A percentile compares a stretch with the other conserved stretches of the same genome.
Conservation (phyloP, 148 eudicot species). For the Polygonum aviculare region DNA sequence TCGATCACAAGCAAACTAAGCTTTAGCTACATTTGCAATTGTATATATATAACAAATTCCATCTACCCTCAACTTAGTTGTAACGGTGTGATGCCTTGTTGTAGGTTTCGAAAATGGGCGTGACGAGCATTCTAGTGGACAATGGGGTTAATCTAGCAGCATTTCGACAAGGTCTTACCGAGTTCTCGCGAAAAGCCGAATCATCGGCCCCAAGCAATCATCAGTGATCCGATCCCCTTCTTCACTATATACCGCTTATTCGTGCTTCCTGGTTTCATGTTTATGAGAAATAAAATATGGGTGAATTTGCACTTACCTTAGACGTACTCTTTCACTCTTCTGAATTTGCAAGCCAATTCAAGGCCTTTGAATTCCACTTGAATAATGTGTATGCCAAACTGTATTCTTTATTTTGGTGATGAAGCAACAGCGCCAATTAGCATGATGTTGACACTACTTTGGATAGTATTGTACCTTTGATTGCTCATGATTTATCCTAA, state of each 20-base stretch:
- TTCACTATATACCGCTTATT: background rate
- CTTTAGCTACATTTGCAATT: background rate
- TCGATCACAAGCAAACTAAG: background rate
- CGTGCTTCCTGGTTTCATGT: background rate
- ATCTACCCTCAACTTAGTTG: background rate
- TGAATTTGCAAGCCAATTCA: too few species aligned
- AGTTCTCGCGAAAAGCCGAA: conserved; percentile 40
- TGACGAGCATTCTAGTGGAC: conserved; percentile 56
- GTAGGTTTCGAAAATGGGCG: conserved; percentile 69
- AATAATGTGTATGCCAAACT: too few species aligned
- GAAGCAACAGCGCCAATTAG: too few species aligned
- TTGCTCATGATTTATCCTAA: too few species aligned
- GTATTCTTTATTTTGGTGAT: too few species aligned
- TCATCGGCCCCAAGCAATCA: conserved; percentile 25
- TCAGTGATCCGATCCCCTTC: background rate
- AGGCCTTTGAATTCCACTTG: too few species aligned
- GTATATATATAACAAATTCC: background rate
- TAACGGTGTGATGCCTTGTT: background rate
- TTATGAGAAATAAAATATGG: too few species aligned
- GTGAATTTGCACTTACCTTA: too few species aligned
- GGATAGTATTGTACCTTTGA: too few species aligned
- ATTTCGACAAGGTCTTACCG: conserved; percentile 48
- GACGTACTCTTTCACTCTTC: too few species aligned
- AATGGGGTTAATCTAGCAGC: conserved; percentile 67
- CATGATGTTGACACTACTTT: too few species aligned